Evolutionary conservation across 2,329 filamentous ascomycete genomes (phyloP), one percentile per base, ranked within the genome.

Genomic region (Alternaria gaisen): DNA sequence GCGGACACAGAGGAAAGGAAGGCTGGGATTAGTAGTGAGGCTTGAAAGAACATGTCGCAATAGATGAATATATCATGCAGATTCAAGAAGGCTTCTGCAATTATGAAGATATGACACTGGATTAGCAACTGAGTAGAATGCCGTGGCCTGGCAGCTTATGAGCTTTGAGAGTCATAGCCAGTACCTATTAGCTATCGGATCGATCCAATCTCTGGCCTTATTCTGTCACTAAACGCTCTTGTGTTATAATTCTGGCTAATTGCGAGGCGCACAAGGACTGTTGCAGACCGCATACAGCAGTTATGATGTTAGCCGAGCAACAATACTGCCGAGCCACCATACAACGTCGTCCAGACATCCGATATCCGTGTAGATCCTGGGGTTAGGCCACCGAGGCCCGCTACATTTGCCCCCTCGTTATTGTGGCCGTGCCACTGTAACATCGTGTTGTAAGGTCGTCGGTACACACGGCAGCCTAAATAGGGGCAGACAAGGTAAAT

Each of bases 81-180:
- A 20, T 30, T 32, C 12, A 1, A 8, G 16, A 0, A 3, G 7
- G 3, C n/a, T 20, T 47, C 0, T 32, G 0, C 0, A 14, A 32
- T 14, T n/a, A 12, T 18, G 16, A 5, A 32, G 5, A 26, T 3
- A 28, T n/a, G 18, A 47, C 2, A 1, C 10, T 18, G 30, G 6
- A 28, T 1, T 20, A 1, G 16, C n/a, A 38, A n/a, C 7, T n/a
- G 4, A n/a, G 34, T 38, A n/a, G 4, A 9, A 9, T 38, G 34
- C 16, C 9, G 34, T 22, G n/a, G n/a, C 32, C 44, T 30, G 3
- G 6, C 26, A 47, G 6, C 18, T 32, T 47, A 47, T 47, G 12
- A 20, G 16, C 5, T n/a, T 20, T 32, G 11, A 47, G 26, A 7
- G 2, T 3, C 11, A 38, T 18, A n/a, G 34, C 34, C 3, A 7